A percentile compares a stretch with the other conserved stretches of the same genome.
Evolutionary conservation across 2,329 filamentous ascomycete genomes (phyloP).

Genomic region (Acephala macrosclerotiorum): DNA sequence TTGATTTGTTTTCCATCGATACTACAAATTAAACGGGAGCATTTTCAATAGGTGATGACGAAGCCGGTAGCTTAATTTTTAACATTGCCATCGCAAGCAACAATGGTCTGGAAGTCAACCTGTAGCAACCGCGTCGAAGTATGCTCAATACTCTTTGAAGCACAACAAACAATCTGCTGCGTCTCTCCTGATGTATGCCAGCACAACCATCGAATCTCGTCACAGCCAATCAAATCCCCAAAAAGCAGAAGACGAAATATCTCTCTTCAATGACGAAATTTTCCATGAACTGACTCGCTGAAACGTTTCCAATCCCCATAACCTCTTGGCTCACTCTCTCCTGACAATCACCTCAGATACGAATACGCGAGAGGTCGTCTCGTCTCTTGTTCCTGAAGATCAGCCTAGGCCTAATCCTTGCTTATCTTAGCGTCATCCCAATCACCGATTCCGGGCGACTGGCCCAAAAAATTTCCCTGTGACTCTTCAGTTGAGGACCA

Average conservation of each 20-base stretch:
- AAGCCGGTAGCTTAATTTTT: neutral
- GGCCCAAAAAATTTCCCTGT: conserved; percentile 13
- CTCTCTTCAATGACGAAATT: neutral
- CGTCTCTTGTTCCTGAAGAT: neutral
- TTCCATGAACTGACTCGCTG: neutral
- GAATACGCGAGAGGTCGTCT: conserved; percentile 1
- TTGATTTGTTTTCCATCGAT: neutral
- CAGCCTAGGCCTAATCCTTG: neutral
- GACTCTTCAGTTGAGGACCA: conserved; percentile 13
- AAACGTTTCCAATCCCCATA: neutral
- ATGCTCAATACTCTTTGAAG: too few relatives aligned
- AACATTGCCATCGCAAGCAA: neutral
- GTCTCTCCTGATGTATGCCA: neutral
- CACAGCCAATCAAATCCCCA: neutral
- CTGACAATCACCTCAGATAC: neutral
- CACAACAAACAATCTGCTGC: neutral
- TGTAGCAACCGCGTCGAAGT: too few relatives aligned
- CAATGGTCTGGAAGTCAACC: neutral
- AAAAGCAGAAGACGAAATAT: neutral
- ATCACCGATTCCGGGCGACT: neutral
- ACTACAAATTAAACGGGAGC: neutral
- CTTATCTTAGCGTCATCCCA: conserved; percentile 23
- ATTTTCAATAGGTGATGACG: neutral
- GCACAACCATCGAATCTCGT: neutral
- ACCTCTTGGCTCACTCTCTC: neutral